phyloP scores from a whole-genome alignment of 2,329 filamentous ascomycete genomes.

The Pseudofabraea citricarpa region DNA sequence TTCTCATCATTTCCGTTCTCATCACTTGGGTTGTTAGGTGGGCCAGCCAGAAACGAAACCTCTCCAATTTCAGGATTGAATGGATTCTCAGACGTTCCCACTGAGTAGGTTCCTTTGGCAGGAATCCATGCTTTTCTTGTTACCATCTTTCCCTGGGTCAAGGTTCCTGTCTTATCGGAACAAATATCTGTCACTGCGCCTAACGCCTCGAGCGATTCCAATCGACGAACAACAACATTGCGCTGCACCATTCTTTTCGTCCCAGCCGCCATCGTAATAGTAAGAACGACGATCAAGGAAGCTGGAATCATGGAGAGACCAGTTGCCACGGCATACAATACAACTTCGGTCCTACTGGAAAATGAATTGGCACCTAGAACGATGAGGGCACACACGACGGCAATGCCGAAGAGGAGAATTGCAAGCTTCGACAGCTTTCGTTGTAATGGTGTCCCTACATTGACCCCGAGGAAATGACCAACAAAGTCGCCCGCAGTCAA shows the following conservation, averaged over 20 bases:
- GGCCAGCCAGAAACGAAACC: conserved; percentile 29
- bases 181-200: conserved; percentile 59
- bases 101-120: conserved; percentile 43
- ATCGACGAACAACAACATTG: conserved; percentile 52
- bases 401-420: conserved; percentile 56
- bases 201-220: conserved; percentile 50
- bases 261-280: conserved; percentile 61
- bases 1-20: conserved; percentile 17
- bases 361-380: conserved; percentile 57
- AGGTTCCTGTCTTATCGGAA: conserved; percentile 71
- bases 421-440: conserved; percentile 61
- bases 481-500: conserved; percentile 48
- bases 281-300: conserved; percentile 59
- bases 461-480: conserved; percentile 58
- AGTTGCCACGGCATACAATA: conserved; percentile 58
- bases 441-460: conserved; percentile 63
- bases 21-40: conserved; percentile 23
- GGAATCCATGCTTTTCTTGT: conserved; percentile 50
- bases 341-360: conserved; percentile 46
- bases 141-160: conserved; percentile 48
- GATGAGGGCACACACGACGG: conserved; percentile 60
- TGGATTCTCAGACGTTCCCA: conserved; percentile 44
- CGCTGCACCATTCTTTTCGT: conserved; percentile 53
- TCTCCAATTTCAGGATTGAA: conserved; percentile 44
- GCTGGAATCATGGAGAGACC: conserved; percentile 58